phyloP scores from a whole-genome alignment of 2,329 filamentous ascomycete genomes.

The Colletotrichum limetticola region DNA sequence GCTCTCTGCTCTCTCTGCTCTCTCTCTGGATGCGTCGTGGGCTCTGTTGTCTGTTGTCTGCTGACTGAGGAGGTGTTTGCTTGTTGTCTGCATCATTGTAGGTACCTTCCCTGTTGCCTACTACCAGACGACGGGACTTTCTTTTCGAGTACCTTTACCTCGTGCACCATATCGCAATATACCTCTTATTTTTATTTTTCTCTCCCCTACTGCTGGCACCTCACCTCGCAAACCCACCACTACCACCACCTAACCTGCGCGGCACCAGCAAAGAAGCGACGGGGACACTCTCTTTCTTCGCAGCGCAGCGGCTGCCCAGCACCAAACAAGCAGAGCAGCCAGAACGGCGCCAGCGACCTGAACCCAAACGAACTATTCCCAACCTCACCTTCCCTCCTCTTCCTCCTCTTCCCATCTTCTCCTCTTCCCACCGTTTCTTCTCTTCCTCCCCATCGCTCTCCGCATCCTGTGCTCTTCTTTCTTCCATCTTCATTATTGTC shows the following conservation, averaged over 20 bases:
- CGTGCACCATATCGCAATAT: not conserved
- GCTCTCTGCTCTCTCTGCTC: not conserved
- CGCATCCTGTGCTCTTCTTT: slow-evolving; percentile 12
- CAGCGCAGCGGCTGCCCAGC: slow-evolving; percentile 20
- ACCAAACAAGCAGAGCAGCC: slow-evolving; percentile 3
- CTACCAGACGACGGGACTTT: not conserved
- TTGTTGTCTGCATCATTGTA: no score
- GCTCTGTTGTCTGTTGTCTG: not conserved
- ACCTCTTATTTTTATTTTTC: not conserved
- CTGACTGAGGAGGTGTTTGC: no score
- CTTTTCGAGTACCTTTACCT: not conserved
- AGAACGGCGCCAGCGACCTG: slow-evolving; percentile 18
- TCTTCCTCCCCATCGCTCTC: not conserved
- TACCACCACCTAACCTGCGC: not conserved
- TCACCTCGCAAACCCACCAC: not conserved
- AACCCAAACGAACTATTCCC: slow-evolving; percentile 32
- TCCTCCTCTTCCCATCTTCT: slow-evolving; percentile 9
- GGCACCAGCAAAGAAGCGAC: not conserved
- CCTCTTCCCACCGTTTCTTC: not conserved
- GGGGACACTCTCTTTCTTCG: not conserved
- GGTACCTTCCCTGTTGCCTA: not conserved
- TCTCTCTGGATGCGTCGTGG: not conserved
- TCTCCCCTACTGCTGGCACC: not conserved
- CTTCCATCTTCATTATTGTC: slow-evolving; percentile 21
- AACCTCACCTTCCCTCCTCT: slow-evolving; percentile 29